Evolutionary conservation across 176 grass and related monocot genomes (phyloP).

Genomic region (Eleusine indica): DNA sequence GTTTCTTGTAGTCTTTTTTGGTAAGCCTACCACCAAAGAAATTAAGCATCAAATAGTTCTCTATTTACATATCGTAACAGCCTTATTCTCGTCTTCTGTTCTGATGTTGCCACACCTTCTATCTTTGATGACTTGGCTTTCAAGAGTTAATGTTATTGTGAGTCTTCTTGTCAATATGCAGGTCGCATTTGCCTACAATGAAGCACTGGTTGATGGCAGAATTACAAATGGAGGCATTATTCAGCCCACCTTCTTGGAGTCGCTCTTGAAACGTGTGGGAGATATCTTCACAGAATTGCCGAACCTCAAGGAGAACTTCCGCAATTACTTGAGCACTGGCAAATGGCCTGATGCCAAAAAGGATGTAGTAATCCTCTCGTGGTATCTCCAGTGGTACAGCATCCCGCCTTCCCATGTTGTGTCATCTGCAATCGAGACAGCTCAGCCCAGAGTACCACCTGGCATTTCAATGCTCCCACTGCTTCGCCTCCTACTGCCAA

Average conservation of each 20-base stretch:
- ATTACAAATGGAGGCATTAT: constrained; percentile 71
- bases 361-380: constrained; percentile 65
- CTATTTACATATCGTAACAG: constrained; percentile 2
- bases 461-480: constrained; percentile 67
- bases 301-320: constrained; percentile 48
- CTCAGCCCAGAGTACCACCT: constrained; percentile 32
- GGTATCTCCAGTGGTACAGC: constrained; percentile 90
- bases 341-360: constrained; percentile 60
- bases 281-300: constrained; percentile 52
- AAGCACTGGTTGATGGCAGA: constrained; percentile 70
- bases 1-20: not conserved
- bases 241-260: constrained; percentile 81
- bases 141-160: not conserved
- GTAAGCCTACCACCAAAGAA: not conserved
- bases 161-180: constrained; percentile 38
- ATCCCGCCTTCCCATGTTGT: constrained; percentile 78
- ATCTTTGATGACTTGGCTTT: constrained; percentile 1
- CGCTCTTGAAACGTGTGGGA: constrained; percentile 68
- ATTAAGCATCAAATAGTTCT: not conserved
- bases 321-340: constrained; percentile 61
- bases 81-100: constrained; percentile 8
- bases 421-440: constrained; percentile 50
- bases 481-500: constrained; percentile 68
- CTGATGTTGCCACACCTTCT: not conserved
- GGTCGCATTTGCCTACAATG: constrained; percentile 81